These are phyloP conservation scores for Aspergillus hortae DNA, from an alignment of 2,329 filamentous ascomycete species.

Conservation along the genomic window DNA sequence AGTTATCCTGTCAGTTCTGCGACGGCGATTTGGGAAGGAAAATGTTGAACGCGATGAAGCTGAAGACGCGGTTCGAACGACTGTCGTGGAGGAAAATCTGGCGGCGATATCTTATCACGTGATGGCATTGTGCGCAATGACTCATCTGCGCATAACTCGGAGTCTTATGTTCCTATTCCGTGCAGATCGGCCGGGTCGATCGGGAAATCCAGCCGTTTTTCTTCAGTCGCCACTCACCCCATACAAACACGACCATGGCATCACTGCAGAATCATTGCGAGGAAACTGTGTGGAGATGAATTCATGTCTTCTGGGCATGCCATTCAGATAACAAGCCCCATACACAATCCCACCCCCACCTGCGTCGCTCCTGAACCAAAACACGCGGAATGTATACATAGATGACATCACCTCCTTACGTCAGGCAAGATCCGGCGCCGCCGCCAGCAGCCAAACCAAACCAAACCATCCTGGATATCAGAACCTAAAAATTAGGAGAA, in stretches of 20 bases:
- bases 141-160: background rate
- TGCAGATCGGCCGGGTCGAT: conserved; percentile 5
- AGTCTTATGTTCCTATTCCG: background rate
- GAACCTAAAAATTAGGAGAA: background rate
- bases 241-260: background rate
- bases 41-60: conserved; percentile 2
- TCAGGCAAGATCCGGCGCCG: conserved; percentile 17
- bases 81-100: conserved; percentile 15
- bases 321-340: background rate
- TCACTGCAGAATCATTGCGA: too few relatives aligned
- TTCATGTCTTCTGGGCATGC: background rate
- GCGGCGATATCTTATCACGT: background rate
- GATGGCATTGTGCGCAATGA: too few relatives aligned
- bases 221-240: background rate
- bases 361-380: background rate
- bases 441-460: background rate
- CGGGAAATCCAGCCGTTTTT: background rate
- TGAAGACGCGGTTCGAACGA: conserved; percentile 30
- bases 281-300: too few relatives aligned
- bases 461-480: background rate
- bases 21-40: background rate
- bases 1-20: conserved; percentile 7
- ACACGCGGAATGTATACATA: background rate
- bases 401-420: conserved; percentile 27
- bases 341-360: background rate